Evolutionary conservation across 2,329 filamentous ascomycete genomes (phyloP).

Genomic region (Colletotrichum tofieldiae): DNA sequence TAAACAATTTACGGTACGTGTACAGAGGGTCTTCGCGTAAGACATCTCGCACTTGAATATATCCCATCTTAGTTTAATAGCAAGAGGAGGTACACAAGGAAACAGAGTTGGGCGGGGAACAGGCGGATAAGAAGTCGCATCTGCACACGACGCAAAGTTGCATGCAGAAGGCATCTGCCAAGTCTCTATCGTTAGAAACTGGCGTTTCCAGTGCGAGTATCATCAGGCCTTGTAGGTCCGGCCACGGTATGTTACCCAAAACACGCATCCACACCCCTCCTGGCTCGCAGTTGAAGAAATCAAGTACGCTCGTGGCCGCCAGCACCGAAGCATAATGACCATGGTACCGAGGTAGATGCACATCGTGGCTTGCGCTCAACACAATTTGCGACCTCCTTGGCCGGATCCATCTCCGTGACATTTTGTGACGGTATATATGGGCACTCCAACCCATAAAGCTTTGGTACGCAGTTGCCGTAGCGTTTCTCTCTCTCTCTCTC

Average conservation of each 20-base stretch:
- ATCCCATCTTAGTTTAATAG: too few species aligned
- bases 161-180: background rate
- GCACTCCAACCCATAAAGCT: background rate
- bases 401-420: conserved; percentile 24
- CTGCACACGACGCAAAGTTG: too few species aligned
- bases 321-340: background rate
- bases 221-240: conserved; percentile 28
- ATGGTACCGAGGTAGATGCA: conserved; percentile 20
- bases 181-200: background rate
- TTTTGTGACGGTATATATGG: background rate
- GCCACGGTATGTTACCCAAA: conserved; percentile 18
- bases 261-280: background rate
- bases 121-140: too few species aligned
- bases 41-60: too few species aligned
- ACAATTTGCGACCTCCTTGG: background rate
- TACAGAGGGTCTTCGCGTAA: too few species aligned
- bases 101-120: too few species aligned
- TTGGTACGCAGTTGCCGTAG: too few species aligned
- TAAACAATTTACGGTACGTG: too few species aligned
- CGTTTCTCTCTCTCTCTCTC: too few species aligned
- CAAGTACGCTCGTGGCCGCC: background rate
- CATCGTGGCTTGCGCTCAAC: background rate
- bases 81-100: too few species aligned
- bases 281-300: background rate
- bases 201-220: conserved; percentile 10